Evolutionary conservation across 129 eudicot genomes (phyloP).

Genomic region (Flaveria brownii): DNA sequence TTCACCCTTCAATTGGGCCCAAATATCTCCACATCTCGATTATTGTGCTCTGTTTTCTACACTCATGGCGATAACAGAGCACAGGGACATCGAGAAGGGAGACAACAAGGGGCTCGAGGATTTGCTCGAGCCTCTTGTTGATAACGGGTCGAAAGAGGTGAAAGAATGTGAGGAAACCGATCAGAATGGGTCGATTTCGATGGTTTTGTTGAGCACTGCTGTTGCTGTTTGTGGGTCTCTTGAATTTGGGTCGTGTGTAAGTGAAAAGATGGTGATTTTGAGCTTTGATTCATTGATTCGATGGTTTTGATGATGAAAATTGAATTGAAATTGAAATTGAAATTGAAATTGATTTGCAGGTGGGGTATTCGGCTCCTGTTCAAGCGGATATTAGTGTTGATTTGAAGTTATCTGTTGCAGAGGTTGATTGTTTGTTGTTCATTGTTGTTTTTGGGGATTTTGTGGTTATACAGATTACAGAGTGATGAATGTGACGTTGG

Average conservation of each 20-base stretch:
- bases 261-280: slow-evolving; percentile 22
- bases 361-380: slow-evolving; percentile 82
- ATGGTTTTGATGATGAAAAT: too few relatives aligned
- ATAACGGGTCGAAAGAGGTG: slow-evolving; percentile 23
- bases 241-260: slow-evolving; percentile 90
- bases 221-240: slow-evolving; percentile 95
- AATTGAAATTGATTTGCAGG: slow-evolving; percentile 57
- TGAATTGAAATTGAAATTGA: not conserved
- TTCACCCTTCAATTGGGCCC: not conserved
- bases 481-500: not conserved
- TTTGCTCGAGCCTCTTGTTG: slow-evolving; percentile 51
- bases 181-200: slow-evolving; percentile 47
- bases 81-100: slow-evolving; percentile 56
- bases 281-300: not conserved
- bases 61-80: slow-evolving; percentile 53
- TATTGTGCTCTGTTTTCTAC: not conserved
- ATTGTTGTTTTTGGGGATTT: not conserved
- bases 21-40: not conserved
- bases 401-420: slow-evolving; percentile 56
- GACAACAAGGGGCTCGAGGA: slow-evolving; percentile 48
- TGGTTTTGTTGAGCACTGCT: slow-evolving; percentile 71
- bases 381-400: slow-evolving; percentile 67
- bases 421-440: slow-evolving; percentile 37
- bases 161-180: slow-evolving; percentile 36
- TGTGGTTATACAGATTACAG: not conserved